Evolutionary conservation across 202 grass and related monocot genomes (phyloP), one percentile per base, ranked within the genome.

Genomic region (Zizania palustris): DNA sequence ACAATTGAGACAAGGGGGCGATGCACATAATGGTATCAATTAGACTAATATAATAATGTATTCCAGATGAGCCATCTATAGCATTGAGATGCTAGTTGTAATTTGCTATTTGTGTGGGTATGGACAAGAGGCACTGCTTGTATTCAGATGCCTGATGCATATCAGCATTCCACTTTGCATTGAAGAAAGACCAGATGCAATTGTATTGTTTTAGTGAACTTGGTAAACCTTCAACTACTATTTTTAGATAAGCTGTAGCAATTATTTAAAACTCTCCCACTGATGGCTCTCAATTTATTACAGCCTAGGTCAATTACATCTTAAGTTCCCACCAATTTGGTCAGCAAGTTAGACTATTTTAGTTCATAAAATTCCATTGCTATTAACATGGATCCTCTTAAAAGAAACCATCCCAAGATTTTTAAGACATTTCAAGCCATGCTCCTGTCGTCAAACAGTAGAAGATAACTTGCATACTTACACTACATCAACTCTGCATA

Each of bases 141-240:
- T 40, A 18, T 8, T 38, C 53, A 19, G 10, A 43, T 45, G 75
- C 3, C 5, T 45, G 14, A 43, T 34, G 36, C 71, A 45, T 1
- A 59, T 20, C 38, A 67, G 38, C 46, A 67, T 57, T 35, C 50
- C 74, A 58, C 21, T 21, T 77, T 65, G 33, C 44, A 75, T 5
- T 51, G 58, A 63, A 74, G 11, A 74, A 60, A 45, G 7, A 58
- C 45, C 6, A 13, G n/a, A 34, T 36, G 14, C 39, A 45, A 60
- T 80, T 19, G 38, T 54, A 46, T 8, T 6, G 40, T 60, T 45
- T 15, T 48, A 60, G 15, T 40, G 13, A 40, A 58, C 53, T 7
- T 39, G 15, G 45, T 61, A 49, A 46, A 35, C 4, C 3, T n/a
- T 65, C 50, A 21, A 69, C 35, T 43, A 3, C 33, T 3, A 45